phyloP scores from a whole-genome alignment of 2,329 filamentous ascomycete species.

The Claviceps capensis region DNA sequence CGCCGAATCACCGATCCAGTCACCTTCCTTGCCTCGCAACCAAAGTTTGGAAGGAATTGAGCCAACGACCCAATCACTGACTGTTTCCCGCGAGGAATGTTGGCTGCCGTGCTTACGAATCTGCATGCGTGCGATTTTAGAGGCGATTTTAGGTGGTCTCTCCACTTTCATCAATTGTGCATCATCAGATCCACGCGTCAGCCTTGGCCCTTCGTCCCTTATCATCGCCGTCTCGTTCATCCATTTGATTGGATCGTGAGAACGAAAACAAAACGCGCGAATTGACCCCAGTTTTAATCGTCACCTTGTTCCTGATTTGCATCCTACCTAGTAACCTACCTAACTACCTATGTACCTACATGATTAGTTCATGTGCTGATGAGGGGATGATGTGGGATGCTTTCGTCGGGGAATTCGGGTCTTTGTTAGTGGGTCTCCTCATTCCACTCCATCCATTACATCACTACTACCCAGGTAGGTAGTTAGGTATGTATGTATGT shows the following conservation, averaged over 20 bases:
- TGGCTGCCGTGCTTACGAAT: neutral
- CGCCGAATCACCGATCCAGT: neutral
- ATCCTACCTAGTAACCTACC: too few species aligned
- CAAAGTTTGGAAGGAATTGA: neutral
- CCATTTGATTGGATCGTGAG: neutral
- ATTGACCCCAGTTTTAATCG: neutral
- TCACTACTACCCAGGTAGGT: constrained; percentile 1
- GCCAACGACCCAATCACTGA: neutral
- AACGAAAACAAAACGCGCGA: too few species aligned
- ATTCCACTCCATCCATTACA: constrained; percentile 6
- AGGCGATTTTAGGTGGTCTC: neutral
- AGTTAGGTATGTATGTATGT: too few species aligned
- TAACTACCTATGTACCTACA: too few species aligned
- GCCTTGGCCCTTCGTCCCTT: neutral
- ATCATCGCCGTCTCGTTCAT: neutral
- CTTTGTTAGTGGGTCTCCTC: neutral
- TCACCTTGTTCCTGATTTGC: neutral
- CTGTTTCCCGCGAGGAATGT: neutral
- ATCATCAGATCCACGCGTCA: neutral
- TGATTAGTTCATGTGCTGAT: neutral
- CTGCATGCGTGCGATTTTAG: neutral
- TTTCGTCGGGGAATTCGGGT: neutral
- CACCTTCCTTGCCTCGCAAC: neutral
- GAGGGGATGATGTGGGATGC: neutral
- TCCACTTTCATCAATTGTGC: neutral